Base-by-base conservation (phyloP, 179 eudicot genomes). In the Actinidia arguta region DNA sequence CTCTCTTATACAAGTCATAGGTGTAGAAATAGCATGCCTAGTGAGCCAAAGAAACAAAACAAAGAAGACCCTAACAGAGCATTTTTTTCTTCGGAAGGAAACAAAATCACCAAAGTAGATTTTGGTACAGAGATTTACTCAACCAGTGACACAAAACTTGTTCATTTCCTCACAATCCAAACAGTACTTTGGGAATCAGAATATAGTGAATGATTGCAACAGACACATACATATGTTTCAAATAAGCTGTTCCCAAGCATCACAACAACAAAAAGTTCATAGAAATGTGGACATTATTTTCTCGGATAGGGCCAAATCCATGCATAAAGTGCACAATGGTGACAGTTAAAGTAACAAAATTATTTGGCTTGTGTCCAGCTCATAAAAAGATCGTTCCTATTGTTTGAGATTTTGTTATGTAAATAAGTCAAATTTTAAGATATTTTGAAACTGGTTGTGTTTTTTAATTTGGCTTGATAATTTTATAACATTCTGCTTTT, bases 51-150 rank as follows among this genome's bases (percentile, higher is more conserved):
- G 27, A 39, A 27, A 11, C 11, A 64, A 64, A 24, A 64, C 70
- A 27, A n/a, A 2, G 31, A 71, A 54, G 54, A 71, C 12, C 54
- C 72, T 31, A 67, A 67, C 48, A 39, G 17, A 54, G 78, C 25
- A 36, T 54, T 8, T 3, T n/a, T n/a, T 56, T 48, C 78, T 8
- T 17, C 9, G 11, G 14, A 31, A 7, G 78, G 64, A 75, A 55
- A 55, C 78, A 75, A 31, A 75, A 36, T 36, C 46, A 31, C 27
- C 64, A 54, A 9, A 8, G n/a, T 55, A 75, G 78, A 54, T 52
- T 31, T 75, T 54, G 64, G 64, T 55, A 54, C 78, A 31, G 14
- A 31, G 62, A 75, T 75, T 75, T 75, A 47, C 63, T 51, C 24
- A 14, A 47, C 78, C 78, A 55, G 31, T 18, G 48, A 55, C 6